phyloP scores from a whole-genome alignment of 441 rosid species.

The Iberis amara region DNA sequence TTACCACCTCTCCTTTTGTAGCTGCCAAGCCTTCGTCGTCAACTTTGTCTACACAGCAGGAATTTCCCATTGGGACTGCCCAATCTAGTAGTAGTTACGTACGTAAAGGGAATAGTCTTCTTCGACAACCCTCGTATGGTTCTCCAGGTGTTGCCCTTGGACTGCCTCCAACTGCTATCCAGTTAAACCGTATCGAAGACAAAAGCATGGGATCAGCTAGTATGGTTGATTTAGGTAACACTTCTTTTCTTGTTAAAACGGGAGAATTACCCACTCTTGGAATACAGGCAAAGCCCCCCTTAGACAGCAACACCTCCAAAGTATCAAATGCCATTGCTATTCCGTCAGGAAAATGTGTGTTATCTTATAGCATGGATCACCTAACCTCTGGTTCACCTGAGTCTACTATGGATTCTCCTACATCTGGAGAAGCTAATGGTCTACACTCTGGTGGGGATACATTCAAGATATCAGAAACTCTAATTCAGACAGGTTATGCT shows the following conservation, averaged over 20 bases:
- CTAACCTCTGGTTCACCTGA: conserved; percentile 36
- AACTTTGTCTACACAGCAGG: conserved; percentile 39
- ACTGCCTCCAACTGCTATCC: conserved; percentile 37
- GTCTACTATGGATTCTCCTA: conserved; percentile 32
- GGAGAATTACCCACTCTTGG: conserved; percentile 23
- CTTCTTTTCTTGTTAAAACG: conserved; percentile 22
- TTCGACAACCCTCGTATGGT: conserved; percentile 50
- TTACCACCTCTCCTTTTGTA: conserved; percentile 33
- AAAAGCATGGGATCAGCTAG: conserved; percentile 25
- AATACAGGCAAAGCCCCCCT: conserved; percentile 26
- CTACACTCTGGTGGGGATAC: conserved; percentile 39
- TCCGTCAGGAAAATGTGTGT: conserved; percentile 32
- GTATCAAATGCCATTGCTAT: conserved; percentile 25
- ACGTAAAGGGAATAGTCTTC: conserved; percentile 94
- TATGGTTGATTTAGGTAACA: conserved; percentile 15
- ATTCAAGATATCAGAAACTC: conserved; percentile 35
- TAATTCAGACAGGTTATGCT: conserved; percentile 33
- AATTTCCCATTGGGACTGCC: conserved; percentile 33
- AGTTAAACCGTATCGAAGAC: conserved; percentile 37
- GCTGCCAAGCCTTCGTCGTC: conserved; percentile 40
- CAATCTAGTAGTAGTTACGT: conserved; percentile 46
- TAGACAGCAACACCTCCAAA: conserved; percentile 31
- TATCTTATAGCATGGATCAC: conserved; percentile 41
- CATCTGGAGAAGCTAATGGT: conserved; percentile 37
- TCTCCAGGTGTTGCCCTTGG: conserved; percentile 41